A percentile compares a stretch with the other conserved stretches of the same genome.
Evolutionary conservation across 1,284 basidiomycete genomes (phyloP).

Genomic region (Malassezia arunalokei): DNA sequence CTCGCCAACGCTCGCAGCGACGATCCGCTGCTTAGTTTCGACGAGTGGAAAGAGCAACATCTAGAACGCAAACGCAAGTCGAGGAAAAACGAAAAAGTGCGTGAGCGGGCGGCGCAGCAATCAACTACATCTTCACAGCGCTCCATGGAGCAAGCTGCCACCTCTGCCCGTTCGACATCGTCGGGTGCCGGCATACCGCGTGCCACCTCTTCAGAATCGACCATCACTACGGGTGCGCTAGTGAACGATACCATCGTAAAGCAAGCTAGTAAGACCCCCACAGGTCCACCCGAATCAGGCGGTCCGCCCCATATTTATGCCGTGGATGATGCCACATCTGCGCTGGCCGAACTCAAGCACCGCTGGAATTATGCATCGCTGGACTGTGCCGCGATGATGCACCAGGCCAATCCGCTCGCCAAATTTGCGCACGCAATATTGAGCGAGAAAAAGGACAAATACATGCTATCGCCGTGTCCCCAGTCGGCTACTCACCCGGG

Average conservation of each 20-base stretch:
- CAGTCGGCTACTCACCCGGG: conserved; percentile 25
- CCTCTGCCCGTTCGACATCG: neutral
- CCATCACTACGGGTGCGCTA: neutral
- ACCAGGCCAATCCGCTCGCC: conserved; percentile 66
- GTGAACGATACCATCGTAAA: neutral
- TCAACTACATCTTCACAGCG: neutral
- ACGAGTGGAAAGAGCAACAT: conserved; percentile 15
- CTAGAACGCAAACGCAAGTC: conserved; percentile 9
- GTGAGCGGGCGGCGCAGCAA: neutral
- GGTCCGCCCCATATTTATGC: conserved; percentile 9
- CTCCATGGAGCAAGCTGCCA: neutral
- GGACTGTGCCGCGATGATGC: conserved; percentile 86
- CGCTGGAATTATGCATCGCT: conserved; percentile 80
- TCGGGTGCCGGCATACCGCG: neutral
- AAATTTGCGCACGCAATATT: conserved; percentile 75
- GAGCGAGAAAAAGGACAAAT: conserved; percentile 77
- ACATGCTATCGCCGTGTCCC: conserved; percentile 91
- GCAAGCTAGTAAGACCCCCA: neutral
- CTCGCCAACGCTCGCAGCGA: neutral
- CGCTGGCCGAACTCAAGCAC: conserved; percentile 32
- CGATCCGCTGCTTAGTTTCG: conserved; percentile 9
- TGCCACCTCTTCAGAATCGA: neutral
- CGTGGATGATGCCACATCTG: conserved; percentile 19
- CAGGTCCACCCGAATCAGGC: neutral
- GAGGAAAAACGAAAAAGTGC: conserved; percentile 6